phyloP scores from a whole-genome alignment of 257 asterid genomes.

The Leonotis leonurus region DNA sequence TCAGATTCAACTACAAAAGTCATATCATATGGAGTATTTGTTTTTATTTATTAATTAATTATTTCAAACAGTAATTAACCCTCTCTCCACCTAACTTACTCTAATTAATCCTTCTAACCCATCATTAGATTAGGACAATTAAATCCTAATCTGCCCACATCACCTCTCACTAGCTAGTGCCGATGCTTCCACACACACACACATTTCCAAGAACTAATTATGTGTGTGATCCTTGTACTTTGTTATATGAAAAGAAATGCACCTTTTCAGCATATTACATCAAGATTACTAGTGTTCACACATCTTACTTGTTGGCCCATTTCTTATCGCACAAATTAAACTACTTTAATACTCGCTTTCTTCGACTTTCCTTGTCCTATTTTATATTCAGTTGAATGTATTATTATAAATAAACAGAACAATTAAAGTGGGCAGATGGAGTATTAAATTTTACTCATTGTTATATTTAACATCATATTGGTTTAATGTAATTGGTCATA shows the following conservation, averaged over 20 bases:
- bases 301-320: background rate
- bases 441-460: no score
- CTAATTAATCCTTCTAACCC: background rate
- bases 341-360: background rate
- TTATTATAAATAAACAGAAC: no score
- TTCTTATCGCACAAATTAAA: background rate
- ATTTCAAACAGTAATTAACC: slow-evolving; percentile 14
- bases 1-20: slow-evolving; percentile 32
- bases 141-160: background rate
- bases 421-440: no score
- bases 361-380: background rate
- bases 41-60: background rate
- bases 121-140: slow-evolving; percentile 1
- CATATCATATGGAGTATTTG: no score
- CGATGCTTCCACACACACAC: background rate
- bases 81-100: slow-evolving; percentile 32
- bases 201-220: background rate
- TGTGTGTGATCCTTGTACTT: background rate
- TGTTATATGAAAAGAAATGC: background rate
- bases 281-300: background rate
- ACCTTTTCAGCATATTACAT: background rate
- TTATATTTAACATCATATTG: no score
- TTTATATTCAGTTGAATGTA: no score
- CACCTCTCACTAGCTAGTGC: slow-evolving; percentile 6
- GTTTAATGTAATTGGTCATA: background rate